These are phyloP conservation scores for Cladobotryum mycophilum DNA, from an alignment of 2,329 filamentous ascomycete genomes.

Conservation along the genomic window DNA sequence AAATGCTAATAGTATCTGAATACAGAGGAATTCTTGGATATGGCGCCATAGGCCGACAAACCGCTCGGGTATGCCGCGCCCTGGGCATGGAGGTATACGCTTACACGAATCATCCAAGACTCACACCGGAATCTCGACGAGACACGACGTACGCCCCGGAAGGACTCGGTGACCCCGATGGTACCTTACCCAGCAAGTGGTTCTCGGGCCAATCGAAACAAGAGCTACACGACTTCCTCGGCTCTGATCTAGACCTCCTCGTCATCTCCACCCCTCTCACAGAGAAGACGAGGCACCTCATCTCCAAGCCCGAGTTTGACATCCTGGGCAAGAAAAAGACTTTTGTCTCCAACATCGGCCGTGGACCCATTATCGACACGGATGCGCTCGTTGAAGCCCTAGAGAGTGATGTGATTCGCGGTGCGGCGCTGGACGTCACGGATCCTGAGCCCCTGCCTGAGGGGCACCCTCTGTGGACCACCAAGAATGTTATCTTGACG, in stretches of 20 bases:
- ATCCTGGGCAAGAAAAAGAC: constrained; percentile 42
- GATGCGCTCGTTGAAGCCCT: constrained; percentile 58
- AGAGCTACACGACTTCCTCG: constrained; percentile 45
- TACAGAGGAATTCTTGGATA: constrained; percentile 47
- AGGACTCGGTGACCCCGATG: constrained; percentile 52
- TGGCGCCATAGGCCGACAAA: constrained; percentile 48
- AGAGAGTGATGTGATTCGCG: constrained; percentile 38
- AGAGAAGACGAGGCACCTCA: constrained; percentile 38
- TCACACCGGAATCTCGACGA: constrained; percentile 55
- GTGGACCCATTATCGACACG: constrained; percentile 47
- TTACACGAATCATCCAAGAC: constrained; percentile 65
- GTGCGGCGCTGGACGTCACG: constrained; percentile 72
- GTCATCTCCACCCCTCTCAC: constrained; percentile 49
- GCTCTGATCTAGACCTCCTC: constrained; percentile 45
- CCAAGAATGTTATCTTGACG: constrained; percentile 61
- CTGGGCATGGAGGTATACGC: constrained; percentile 68
- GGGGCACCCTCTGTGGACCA: constrained; percentile 62
- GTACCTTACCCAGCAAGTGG: constrained; percentile 44
- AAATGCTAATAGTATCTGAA: background rate
- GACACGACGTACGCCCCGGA: constrained; percentile 64
- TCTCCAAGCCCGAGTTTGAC: constrained; percentile 46
- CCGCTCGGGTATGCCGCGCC: constrained; percentile 51
- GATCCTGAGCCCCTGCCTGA: constrained; percentile 70
- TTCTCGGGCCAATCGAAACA: constrained; percentile 39
- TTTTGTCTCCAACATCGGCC: constrained; percentile 65